Evolutionary conservation across 2,329 filamentous ascomycete species (phyloP).

Genomic region (Rhexocercosporidium sp.): DNA sequence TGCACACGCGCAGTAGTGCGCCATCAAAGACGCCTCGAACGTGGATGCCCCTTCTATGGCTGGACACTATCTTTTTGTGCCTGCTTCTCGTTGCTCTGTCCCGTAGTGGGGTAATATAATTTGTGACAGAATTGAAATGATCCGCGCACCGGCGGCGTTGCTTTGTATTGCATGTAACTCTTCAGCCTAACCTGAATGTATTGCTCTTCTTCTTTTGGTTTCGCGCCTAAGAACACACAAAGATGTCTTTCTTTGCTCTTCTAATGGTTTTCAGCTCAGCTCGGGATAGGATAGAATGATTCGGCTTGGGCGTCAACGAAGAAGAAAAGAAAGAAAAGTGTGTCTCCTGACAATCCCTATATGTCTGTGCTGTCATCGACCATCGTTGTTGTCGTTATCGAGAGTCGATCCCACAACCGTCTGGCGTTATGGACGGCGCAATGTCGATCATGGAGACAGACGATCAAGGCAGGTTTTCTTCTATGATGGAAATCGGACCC

Average conservation of each 20-base stretch:
- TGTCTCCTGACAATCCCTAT: neutral
- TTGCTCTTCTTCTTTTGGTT: neutral
- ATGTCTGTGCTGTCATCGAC: neutral
- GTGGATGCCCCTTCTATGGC: conserved; percentile 17
- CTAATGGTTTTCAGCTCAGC: neutral
- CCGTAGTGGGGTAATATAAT: neutral
- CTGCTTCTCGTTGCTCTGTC: neutral
- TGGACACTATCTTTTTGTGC: conserved; percentile 15
- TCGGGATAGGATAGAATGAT: neutral
- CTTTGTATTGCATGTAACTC: neutral
- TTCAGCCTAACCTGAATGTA: neutral
- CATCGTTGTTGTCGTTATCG: neutral
- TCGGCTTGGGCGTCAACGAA: neutral
- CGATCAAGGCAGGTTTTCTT: neutral
- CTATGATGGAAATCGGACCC: neutral
- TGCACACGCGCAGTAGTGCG: conserved; percentile 11
- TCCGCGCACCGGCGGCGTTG: neutral
- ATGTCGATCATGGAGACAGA: neutral
- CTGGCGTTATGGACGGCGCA: neutral
- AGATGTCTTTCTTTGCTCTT: neutral
- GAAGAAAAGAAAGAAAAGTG: neutral
- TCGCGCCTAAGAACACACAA: neutral
- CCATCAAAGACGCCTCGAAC: conserved; percentile 19
- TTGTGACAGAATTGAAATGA: neutral
- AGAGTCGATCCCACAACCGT: neutral